Conservation (phyloP, 78 protist genomes). For the Anaeramoeba ignava region DNA sequence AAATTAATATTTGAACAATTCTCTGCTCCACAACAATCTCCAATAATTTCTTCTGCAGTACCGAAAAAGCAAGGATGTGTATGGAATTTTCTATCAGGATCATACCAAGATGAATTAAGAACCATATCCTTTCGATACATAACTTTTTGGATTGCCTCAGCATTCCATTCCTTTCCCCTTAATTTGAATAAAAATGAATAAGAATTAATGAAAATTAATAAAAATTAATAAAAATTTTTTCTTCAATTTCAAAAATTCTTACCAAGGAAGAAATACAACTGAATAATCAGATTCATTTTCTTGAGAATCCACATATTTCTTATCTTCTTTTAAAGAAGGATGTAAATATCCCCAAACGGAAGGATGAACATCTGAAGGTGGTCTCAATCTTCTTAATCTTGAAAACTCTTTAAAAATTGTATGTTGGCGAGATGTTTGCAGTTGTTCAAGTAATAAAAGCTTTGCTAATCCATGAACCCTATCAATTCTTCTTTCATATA, state of each 20-base stretch:
- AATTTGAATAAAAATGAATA: too few species aligned
- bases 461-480: constrained; percentile 7
- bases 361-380: background rate
- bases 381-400: background rate
- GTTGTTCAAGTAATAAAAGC: constrained; percentile 12
- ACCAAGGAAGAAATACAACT: constrained; percentile 16
- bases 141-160: constrained; percentile 2
- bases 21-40: constrained; percentile 20
- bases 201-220: too few species aligned
- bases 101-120: constrained; percentile 15
- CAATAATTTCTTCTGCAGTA: background rate
- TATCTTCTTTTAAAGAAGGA: background rate
- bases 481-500: background rate
- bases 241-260: too few species aligned
- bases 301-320: background rate
- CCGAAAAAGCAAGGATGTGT: constrained; percentile 31
- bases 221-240: too few species aligned
- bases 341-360: background rate
- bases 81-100: constrained; percentile 12
- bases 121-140: constrained; percentile 14
- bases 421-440: background rate
- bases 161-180: constrained; percentile 11
- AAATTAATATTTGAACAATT: background rate
- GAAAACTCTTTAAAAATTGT: background rate
- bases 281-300: constrained; percentile 3